Conservation (phyloP, 2,329 filamentous ascomycete genomes). For the Thielaviopsis ethacetica region DNA sequence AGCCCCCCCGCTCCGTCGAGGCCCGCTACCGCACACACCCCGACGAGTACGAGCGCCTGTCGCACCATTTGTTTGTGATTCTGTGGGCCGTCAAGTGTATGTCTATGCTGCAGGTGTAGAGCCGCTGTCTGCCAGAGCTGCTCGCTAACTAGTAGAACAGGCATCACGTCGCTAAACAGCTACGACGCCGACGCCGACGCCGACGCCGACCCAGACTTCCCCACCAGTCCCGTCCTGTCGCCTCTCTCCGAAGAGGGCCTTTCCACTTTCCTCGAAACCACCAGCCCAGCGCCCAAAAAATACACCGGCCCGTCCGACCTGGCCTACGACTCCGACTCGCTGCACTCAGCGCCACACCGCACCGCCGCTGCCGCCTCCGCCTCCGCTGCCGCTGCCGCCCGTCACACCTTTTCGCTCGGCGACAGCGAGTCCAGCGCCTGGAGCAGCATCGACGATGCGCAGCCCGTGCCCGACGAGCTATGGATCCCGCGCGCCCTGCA, state of each 20-base stretch:
- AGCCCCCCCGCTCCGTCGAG: background rate
- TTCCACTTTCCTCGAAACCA: background rate
- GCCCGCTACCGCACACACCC: no score
- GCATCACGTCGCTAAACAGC: background rate
- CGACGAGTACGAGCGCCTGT: background rate
- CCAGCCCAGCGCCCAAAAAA: no score
- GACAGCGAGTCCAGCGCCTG: background rate
- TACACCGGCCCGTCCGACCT: background rate
- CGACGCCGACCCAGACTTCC: background rate
- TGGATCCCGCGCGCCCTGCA: background rate
- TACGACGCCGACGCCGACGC: background rate
- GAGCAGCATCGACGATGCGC: background rate
- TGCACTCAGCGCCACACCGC: no score
- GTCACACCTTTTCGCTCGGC: background rate
- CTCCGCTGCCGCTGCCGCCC: no score
- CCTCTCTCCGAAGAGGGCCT: background rate
- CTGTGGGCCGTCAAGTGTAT: background rate
- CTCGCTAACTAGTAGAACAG: background rate
- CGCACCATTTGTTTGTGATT: background rate
- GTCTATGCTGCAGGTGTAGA: background rate
- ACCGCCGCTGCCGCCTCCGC: no score
- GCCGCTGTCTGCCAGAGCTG: background rate
- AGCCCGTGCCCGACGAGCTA: background rate
- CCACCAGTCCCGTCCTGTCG: background rate
- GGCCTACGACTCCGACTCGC: background rate